Base-by-base conservation (phyloP, 306 rosid genomes). In the Heteromeles arbutifolia region DNA sequence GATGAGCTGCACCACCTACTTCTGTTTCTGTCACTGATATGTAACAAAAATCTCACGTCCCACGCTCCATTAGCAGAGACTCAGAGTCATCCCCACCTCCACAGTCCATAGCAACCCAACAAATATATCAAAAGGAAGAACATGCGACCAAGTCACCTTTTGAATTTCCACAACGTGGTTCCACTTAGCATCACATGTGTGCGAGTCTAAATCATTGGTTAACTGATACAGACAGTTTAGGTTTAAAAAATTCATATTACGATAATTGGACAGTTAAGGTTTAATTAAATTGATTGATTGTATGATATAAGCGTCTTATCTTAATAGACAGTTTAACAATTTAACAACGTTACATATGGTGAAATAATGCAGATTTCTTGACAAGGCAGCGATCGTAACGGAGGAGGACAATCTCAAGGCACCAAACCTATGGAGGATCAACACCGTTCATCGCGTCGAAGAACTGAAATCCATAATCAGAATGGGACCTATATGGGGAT, bases 401-500 rank as follows among this genome's bases (percentile, higher is more conserved):
- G 92, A 89, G 77, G 87, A 83, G 82, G 96, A 92, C 58, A 74
- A 80, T 11, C 61, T 72, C 4, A 83, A 85, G 82, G 12, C 71
- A 3, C 99, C 99, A 14, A 84, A 92, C 67, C 73, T 84, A n/a
- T 95, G 99, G 99, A 86, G 77, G 28, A 71, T 95, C 44, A 89
- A 22, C 87, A 95, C 99, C 54, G 88, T 92, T 45, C 99, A 95
- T 31, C 82, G 99, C 41, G 93, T 92, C 1, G 99, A 95, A 69
- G 99, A 95, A 70, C 72, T 95, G 11, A 95, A 95, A 66, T 88
- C 97, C 25, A 50, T 92, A 28, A 89, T 95, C 22, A 70, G 99
- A 59, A 95, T 95, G 99, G 97, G 93, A 13, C 99, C 99, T 6
- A 95, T 95, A 65, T 92, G 99, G 99, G 99, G 92, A 2, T 70